These are phyloP conservation scores for Betula pendula DNA, from an alignment of 306 rosid genomes.

Conservation along the genomic window DNA sequence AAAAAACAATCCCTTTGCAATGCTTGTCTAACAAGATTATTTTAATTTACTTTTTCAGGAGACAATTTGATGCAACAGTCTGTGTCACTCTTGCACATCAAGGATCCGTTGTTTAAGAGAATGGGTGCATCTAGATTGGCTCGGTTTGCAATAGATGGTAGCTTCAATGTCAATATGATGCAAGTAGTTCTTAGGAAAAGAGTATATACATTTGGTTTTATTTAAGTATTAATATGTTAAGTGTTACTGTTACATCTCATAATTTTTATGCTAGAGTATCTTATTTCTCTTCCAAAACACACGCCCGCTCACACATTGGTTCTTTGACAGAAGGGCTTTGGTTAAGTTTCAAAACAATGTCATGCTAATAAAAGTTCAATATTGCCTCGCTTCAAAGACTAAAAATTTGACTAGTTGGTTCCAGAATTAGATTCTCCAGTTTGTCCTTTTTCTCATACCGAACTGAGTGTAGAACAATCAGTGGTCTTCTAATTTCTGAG, in stretches of 20 bases:
- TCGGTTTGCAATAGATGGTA: slow-evolving; percentile 88
- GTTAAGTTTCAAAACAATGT: neutral
- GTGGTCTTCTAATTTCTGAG: neutral
- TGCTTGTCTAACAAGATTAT: slow-evolving; percentile 29
- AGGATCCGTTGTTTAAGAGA: slow-evolving; percentile 91
- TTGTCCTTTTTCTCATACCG: neutral
- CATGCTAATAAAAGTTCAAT: neutral
- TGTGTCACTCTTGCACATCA: slow-evolving; percentile 75
- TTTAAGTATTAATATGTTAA: neutral
- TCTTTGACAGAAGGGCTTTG: neutral
- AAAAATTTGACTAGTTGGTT: slow-evolving; percentile 17
- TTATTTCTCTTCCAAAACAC: neutral
- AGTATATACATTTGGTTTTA: neutral
- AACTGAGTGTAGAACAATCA: slow-evolving; percentile 15
- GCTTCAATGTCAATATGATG: slow-evolving; percentile 5
- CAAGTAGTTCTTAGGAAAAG: neutral
- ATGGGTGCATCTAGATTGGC: slow-evolving; percentile 92
- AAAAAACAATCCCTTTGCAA: slow-evolving; percentile 10
- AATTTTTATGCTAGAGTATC: neutral
- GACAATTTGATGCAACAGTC: slow-evolving; percentile 93
- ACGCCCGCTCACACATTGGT: neutral
- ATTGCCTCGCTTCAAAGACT: slow-evolving; percentile 13
- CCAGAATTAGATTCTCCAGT: slow-evolving; percentile 13
- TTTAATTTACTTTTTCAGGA: slow-evolving; percentile 44
- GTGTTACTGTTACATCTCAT: neutral